Evolutionary conservation across 495 filamentous ascomycete genomes (phyloP).

Genomic region (Tuber magnatum): DNA sequence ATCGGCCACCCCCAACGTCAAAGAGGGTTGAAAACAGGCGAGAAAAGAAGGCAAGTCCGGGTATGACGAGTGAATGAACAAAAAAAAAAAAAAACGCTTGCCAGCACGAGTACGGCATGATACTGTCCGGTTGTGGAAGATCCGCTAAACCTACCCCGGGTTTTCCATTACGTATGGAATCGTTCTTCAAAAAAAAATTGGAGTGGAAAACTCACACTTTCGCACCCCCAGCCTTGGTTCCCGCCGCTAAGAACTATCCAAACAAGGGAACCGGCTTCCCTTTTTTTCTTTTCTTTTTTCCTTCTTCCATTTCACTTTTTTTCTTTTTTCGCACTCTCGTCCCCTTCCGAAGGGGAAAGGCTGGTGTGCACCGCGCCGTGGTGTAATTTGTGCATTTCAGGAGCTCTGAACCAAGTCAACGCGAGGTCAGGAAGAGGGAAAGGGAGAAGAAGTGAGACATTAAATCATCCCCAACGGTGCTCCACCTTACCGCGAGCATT

Average conservation of each 20-base stretch:
- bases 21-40: neutral
- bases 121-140: neutral
- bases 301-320: neutral
- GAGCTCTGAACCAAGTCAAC: neutral
- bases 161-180: slow-evolving; percentile 36
- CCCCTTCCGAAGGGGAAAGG: neutral
- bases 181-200: neutral
- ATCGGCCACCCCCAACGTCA: neutral
- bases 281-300: neutral
- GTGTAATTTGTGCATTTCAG: neutral
- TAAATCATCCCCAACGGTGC: neutral
- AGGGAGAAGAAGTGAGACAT: neutral
- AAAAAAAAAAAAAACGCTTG: neutral
- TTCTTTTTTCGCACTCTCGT: neutral
- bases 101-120: neutral
- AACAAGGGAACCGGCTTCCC: neutral
- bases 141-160: slow-evolving; percentile 25
- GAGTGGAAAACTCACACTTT: neutral
- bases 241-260: slow-evolving; percentile 3
- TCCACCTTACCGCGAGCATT: neutral
- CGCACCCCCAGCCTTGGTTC: neutral
- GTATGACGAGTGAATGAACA: neutral
- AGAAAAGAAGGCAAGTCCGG: neutral
- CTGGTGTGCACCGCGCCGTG: neutral
- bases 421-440: neutral